phyloP scores from a whole-genome alignment of 2,329 filamentous ascomycete species.

The Lojkania enalia region DNA sequence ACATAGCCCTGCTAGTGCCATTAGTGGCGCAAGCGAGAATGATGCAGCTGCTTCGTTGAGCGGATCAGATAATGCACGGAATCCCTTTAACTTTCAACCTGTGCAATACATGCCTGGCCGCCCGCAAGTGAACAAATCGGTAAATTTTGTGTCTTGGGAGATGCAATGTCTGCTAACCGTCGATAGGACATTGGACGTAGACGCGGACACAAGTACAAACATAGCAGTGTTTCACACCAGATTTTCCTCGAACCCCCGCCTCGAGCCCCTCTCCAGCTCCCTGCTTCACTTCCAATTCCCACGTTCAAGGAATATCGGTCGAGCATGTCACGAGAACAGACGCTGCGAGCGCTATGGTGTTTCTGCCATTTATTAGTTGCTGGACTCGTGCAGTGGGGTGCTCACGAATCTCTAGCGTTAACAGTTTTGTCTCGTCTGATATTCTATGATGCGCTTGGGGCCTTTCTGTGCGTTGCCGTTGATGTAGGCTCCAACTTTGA shows the following conservation, averaged over 20 bases:
- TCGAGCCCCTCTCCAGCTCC: constrained; percentile 82
- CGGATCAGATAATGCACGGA: constrained; percentile 49
- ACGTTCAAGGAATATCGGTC: constrained; percentile 85
- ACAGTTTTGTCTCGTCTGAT: constrained; percentile 91
- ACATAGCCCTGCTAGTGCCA: constrained; percentile 33
- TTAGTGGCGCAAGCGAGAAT: constrained; percentile 33
- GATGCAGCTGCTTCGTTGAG: constrained; percentile 32
- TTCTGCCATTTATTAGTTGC: constrained; percentile 84
- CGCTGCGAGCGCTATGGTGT: constrained; percentile 82
- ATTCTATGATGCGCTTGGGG: constrained; percentile 92
- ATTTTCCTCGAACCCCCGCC: constrained; percentile 93
- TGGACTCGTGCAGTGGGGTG: constrained; percentile 81
- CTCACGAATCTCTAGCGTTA: constrained; percentile 83
- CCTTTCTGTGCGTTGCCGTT: constrained; percentile 86
- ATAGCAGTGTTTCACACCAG: constrained; percentile 93
- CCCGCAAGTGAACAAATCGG: constrained; percentile 70
- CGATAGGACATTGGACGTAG: constrained; percentile 82
- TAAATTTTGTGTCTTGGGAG: constrained; percentile 12
- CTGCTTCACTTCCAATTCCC: constrained; percentile 88
- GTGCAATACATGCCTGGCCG: constrained; percentile 56
- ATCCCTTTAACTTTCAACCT: constrained; percentile 94
- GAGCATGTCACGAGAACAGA: constrained; percentile 89
- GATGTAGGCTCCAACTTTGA: constrained; percentile 97
- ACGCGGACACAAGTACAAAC: constrained; percentile 95
- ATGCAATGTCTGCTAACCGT: neutral